These are phyloP conservation scores for Isabelozyma rhagii DNA, from an alignment of 805 yeast species.

Conservation along the genomic window DNA sequence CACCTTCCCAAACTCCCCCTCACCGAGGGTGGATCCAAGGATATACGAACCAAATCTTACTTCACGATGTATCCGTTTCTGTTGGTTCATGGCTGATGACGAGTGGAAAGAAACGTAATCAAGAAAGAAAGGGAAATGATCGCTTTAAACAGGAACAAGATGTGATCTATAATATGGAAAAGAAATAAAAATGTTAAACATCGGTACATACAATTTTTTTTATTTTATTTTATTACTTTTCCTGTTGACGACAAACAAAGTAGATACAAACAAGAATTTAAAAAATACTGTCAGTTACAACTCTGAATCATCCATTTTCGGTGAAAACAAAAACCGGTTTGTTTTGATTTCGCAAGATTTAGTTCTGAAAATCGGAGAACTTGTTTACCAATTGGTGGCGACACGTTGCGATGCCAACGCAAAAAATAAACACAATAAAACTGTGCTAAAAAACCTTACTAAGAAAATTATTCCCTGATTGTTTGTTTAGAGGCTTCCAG, in stretches of 20 bases:
- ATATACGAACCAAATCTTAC: constrained; percentile 87
- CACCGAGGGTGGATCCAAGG: constrained; percentile 91
- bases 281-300: background rate
- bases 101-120: background rate
- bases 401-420: background rate
- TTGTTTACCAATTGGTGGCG: background rate
- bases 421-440: too few species aligned
- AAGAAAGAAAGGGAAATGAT: background rate
- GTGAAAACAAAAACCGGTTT: background rate
- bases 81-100: background rate
- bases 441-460: too few species aligned
- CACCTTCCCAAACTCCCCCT: constrained; percentile 98
- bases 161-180: background rate
- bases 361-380: background rate
- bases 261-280: background rate
- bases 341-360: background rate
- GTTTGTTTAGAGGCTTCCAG: background rate
- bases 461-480: background rate
- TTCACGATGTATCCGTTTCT: constrained; percentile 50
- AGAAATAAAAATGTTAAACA: background rate
- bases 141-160: background rate
- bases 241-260: background rate
- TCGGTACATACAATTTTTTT: background rate
- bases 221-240: too few species aligned
- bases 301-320: background rate